Evolutionary conservation across 2,329 filamentous ascomycete species (phyloP).

Genomic region (Ploettnerulaceae sp.): DNA sequence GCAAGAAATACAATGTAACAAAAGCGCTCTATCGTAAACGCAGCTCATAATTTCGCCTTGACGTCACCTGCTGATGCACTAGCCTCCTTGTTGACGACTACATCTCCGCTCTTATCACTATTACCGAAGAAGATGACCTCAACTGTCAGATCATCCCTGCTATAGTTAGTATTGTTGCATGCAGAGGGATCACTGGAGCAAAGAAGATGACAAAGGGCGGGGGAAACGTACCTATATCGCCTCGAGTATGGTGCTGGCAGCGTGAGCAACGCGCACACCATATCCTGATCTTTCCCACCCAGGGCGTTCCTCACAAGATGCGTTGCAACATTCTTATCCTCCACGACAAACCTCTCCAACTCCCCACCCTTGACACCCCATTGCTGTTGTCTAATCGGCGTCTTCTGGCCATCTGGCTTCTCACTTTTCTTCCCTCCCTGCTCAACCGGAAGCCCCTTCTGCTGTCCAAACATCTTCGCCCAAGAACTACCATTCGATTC

Average conservation of each 20-base stretch:
- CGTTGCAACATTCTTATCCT: slow-evolving; percentile 94
- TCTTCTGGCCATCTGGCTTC: slow-evolving; percentile 65
- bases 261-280: slow-evolving; percentile 87
- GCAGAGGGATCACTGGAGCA: background rate
- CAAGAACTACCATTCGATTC: slow-evolving; percentile 48
- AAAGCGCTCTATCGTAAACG: too few species aligned
- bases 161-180: slow-evolving; percentile 17
- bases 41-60: slow-evolving; percentile 33
- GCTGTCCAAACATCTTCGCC: slow-evolving; percentile 56
- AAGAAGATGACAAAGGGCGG: background rate
- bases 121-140: slow-evolving; percentile 98
- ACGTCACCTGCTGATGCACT: slow-evolving; percentile 49
- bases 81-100: slow-evolving; percentile 82
- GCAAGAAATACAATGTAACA: too few species aligned
- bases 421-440: slow-evolving; percentile 42
- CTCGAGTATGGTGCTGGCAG: slow-evolving; percentile 87
- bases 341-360: slow-evolving; percentile 81
- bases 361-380: slow-evolving; percentile 76
- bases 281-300: slow-evolving; percentile 87
- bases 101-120: slow-evolving; percentile 67
- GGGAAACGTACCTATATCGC: slow-evolving; percentile 69
- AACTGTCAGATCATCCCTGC: slow-evolving; percentile 88
- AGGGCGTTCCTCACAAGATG: slow-evolving; percentile 93
- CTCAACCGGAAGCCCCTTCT: slow-evolving; percentile 69
- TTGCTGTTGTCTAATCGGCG: slow-evolving; percentile 82